phyloP scores from a whole-genome alignment of 2,329 filamentous ascomycete species.

The Colletotrichum gigasporum region DNA sequence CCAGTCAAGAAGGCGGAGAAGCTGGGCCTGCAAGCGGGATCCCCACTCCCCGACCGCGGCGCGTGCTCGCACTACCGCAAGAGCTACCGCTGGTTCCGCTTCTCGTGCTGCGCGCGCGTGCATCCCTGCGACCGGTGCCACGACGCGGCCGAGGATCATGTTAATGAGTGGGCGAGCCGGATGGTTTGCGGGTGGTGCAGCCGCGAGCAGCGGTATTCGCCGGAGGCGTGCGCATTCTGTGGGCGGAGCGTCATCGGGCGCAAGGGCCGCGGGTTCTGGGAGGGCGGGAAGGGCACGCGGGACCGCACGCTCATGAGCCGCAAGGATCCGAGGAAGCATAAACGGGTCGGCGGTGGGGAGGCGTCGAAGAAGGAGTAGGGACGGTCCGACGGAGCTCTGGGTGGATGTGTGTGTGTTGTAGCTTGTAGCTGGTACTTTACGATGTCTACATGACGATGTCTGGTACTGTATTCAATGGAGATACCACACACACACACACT shows the following conservation, averaged over 20 bases:
- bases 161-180: constrained; percentile 82
- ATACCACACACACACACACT: not conserved
- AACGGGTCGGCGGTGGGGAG: constrained; percentile 61
- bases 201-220: constrained; percentile 81
- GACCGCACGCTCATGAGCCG: constrained; percentile 76
- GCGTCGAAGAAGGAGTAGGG: constrained; percentile 44
- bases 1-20: constrained; percentile 59
- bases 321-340: constrained; percentile 80
- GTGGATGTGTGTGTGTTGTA: not conserved
- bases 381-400: not conserved
- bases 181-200: constrained; percentile 87
- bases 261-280: constrained; percentile 81
- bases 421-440: no score
- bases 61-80: constrained; percentile 67
- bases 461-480: not conserved
- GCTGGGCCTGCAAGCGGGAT: constrained; percentile 65
- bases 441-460: not conserved
- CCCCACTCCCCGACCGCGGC: constrained; percentile 62
- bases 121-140: constrained; percentile 79
- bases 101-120: constrained; percentile 68
- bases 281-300: constrained; percentile 85
- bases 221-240: constrained; percentile 80
- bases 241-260: constrained; percentile 73
- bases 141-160: constrained; percentile 75
- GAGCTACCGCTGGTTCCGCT: constrained; percentile 72